These are phyloP conservation scores for Vachellia pachyceras DNA, from an alignment of 306 rosid species.

Conservation along the genomic window DNA sequence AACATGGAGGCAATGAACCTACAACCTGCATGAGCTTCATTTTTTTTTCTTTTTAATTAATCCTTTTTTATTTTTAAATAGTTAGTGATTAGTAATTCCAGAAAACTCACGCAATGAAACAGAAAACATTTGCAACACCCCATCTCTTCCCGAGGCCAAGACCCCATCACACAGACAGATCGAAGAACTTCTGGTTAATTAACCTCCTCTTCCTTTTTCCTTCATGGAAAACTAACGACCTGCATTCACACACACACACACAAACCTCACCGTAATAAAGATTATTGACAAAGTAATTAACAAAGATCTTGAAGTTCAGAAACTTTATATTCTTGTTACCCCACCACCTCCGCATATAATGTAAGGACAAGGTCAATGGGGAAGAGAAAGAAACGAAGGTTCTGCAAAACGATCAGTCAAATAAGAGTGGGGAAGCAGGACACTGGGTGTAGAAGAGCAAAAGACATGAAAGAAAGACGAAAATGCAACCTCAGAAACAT, in stretches of 20 bases:
- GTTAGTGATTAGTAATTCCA: neutral
- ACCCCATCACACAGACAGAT: slow-evolving; percentile 23
- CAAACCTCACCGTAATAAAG: neutral
- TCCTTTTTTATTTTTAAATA: neutral
- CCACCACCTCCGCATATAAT: slow-evolving; percentile 18
- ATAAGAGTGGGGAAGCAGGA: slow-evolving; percentile 31
- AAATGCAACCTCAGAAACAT: slow-evolving; percentile 49
- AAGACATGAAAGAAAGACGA: slow-evolving; percentile 35
- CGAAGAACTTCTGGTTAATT: slow-evolving; percentile 35
- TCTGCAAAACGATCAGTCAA: slow-evolving; percentile 24
- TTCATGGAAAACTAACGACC: slow-evolving; percentile 5
- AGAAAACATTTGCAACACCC: slow-evolving; percentile 19
- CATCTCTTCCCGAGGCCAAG: slow-evolving; percentile 48
- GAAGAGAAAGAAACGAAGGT: neutral
- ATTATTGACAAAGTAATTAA: neutral
- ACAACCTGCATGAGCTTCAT: neutral
- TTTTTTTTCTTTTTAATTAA: neutral
- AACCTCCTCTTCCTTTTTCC: neutral
- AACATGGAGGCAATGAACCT: slow-evolving; percentile 34
- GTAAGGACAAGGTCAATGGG: neutral
- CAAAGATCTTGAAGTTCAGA: neutral
- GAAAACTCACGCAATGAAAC: slow-evolving; percentile 28
- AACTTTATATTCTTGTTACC: neutral
- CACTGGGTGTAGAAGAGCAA: slow-evolving; percentile 31
- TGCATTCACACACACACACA: too few species aligned